These are phyloP conservation scores for Candida insectorum DNA, from an alignment of 805 yeast genomes.

Conservation along the genomic window DNA sequence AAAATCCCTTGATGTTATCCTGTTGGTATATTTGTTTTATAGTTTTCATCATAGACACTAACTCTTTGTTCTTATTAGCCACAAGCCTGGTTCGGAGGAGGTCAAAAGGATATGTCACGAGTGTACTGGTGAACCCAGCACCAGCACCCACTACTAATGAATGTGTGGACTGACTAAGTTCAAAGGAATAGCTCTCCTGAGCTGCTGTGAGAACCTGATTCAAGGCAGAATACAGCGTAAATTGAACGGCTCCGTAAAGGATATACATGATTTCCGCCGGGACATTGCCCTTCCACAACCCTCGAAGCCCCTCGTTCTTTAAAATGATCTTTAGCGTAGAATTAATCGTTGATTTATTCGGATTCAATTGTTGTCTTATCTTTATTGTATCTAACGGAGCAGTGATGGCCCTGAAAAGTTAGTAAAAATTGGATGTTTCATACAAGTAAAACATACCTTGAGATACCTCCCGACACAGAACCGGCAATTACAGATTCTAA, in stretches of 20 bases:
- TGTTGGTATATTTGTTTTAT: slow-evolving; percentile 20
- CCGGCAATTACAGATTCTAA: slow-evolving; percentile 64
- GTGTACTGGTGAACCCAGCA: slow-evolving; percentile 75
- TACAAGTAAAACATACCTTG: slow-evolving; percentile 26
- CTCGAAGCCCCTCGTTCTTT: slow-evolving; percentile 63
- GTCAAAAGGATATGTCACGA: slow-evolving; percentile 84
- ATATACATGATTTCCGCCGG: slow-evolving; percentile 89
- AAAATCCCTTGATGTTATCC: slow-evolving; percentile 46
- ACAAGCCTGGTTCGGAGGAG: slow-evolving; percentile 83
- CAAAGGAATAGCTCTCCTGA: slow-evolving; percentile 16
- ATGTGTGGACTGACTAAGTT: slow-evolving; percentile 36
- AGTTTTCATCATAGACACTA: slow-evolving; percentile 35
- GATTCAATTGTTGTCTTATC: slow-evolving; percentile 67
- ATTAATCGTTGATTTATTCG: slow-evolving; percentile 6
- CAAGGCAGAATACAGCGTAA: slow-evolving; percentile 61
- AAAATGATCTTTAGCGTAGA: slow-evolving; percentile 42
- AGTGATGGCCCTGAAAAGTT: slow-evolving; percentile 45
- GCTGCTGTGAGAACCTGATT: slow-evolving; percentile 41
- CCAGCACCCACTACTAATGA: slow-evolving; percentile 64
- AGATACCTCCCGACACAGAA: slow-evolving; percentile 60
- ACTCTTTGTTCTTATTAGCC: slow-evolving; percentile 45
- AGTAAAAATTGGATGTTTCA: slow-evolving; percentile 3
- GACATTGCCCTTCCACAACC: slow-evolving; percentile 94
- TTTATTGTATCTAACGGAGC: slow-evolving; percentile 82
- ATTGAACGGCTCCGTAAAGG: slow-evolving; percentile 82